phyloP scores from a whole-genome alignment of 2,329 filamentous ascomycete species.

The Pseudocercospora macadamiae region DNA sequence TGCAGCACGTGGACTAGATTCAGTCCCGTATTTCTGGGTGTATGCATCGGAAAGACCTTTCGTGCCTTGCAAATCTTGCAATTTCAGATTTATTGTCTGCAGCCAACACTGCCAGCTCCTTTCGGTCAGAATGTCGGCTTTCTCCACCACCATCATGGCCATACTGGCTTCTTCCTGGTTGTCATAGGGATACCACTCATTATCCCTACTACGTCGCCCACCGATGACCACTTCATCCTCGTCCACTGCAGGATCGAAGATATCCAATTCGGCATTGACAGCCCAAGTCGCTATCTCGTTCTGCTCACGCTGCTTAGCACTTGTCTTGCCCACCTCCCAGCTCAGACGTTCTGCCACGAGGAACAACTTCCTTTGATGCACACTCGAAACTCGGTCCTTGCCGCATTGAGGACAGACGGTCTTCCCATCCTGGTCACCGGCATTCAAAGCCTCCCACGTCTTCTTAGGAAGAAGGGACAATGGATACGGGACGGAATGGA shows the following conservation, averaged over 20 bases:
- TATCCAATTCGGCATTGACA: conserved; percentile 25
- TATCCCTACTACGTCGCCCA: conserved; percentile 18
- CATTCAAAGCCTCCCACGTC: conserved; percentile 23
- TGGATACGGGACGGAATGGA: conserved; percentile 25
- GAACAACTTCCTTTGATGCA: conserved; percentile 28
- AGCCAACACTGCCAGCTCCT: conserved; percentile 22
- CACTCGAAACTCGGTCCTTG: conserved; percentile 14
- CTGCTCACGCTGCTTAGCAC: conserved; percentile 19
- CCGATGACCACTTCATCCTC: conserved; percentile 22
- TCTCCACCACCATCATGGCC: conserved; percentile 22
- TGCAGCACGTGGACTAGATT: not conserved
- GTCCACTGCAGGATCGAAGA: conserved; percentile 28
- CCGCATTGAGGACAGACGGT: conserved; percentile 23
- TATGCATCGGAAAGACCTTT: not conserved
- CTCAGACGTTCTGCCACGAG: conserved; percentile 28
- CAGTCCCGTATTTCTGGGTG: not conserved
- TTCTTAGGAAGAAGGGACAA: conserved; percentile 25
- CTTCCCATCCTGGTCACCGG: conserved; percentile 15
- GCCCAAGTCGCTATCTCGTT: conserved; percentile 28
- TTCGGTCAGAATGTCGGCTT: conserved; percentile 22
- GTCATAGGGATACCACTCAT: conserved; percentile 23
- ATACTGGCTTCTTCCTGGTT: conserved; percentile 19
- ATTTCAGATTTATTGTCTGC: not conserved
- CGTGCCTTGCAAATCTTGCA: not conserved
- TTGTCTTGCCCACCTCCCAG: conserved; percentile 16